Conservation (phyloP, 495 filamentous ascomycete genomes). For the Hyaloscypha finlandica region DNA sequence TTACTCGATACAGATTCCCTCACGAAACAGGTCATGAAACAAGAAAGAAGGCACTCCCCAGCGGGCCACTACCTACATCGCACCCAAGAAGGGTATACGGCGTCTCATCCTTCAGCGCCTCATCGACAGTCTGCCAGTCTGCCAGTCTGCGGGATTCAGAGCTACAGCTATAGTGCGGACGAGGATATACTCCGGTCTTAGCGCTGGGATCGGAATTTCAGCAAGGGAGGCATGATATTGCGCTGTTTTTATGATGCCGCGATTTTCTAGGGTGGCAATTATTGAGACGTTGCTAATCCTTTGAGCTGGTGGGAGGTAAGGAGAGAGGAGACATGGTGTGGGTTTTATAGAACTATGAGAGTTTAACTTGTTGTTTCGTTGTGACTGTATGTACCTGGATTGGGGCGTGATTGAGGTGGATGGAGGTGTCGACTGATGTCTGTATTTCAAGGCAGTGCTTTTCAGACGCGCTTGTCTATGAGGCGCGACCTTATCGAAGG, state of each 20-base stretch:
- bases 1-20: too few relatives aligned
- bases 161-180: conserved; percentile 26
- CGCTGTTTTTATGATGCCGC: conserved; percentile 23
- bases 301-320: too few relatives aligned
- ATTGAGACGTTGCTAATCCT: background rate
- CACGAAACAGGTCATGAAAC: too few relatives aligned
- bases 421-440: too few relatives aligned
- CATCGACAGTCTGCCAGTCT: conserved; percentile 21
- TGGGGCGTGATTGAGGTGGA: background rate
- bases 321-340: too few relatives aligned
- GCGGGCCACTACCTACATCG: conserved; percentile 36
- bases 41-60: too few relatives aligned
- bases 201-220: conserved; percentile 25
- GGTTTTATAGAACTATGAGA: too few relatives aligned
- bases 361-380: too few relatives aligned
- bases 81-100: conserved; percentile 43
- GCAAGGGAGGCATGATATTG: conserved; percentile 15
- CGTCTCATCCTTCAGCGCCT: background rate
- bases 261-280: conserved; percentile 2
- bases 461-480: too few relatives aligned
- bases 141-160: conserved; percentile 31
- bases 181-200: conserved; percentile 26
- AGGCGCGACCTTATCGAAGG: too few relatives aligned
- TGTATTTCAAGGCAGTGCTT: too few relatives aligned
- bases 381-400: too few relatives aligned